Conservation (phyloP, 2,329 filamentous ascomycete species). For the Annulohypoxylon truncatum region DNA sequence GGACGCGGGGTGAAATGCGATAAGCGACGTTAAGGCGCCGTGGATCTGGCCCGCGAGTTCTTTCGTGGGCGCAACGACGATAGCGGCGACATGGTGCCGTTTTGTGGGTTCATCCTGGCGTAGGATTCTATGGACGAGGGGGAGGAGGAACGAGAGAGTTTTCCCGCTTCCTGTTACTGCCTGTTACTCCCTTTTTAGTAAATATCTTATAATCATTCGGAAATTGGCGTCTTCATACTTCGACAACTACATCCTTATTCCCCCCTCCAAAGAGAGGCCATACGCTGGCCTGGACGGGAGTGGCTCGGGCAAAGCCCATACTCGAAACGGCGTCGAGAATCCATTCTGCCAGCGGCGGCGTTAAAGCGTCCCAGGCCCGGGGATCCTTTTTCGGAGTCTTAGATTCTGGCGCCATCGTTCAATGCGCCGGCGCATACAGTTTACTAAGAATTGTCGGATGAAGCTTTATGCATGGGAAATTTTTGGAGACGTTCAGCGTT, state of each 20-base stretch:
- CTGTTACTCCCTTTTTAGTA: constrained; percentile 49
- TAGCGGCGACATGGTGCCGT: constrained; percentile 88
- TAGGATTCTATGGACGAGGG: constrained; percentile 83
- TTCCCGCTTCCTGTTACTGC: constrained; percentile 93
- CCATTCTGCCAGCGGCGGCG: constrained; percentile 81
- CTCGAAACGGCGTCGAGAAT: constrained; percentile 83
- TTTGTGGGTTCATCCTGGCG: constrained; percentile 84
- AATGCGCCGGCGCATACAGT: constrained; percentile 17
- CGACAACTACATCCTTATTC: constrained; percentile 48
- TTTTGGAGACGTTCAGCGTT: constrained; percentile 12
- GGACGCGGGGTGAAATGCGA: constrained; percentile 86
- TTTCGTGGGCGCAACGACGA: constrained; percentile 92
- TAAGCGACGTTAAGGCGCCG: constrained; percentile 78
- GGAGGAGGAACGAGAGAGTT: constrained; percentile 86
- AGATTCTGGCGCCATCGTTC: constrained; percentile 51
- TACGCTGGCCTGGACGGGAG: constrained; percentile 92
- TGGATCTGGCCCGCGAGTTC: constrained; percentile 94
- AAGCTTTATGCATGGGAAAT: constrained; percentile 14
- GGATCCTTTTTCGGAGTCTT: constrained; percentile 58
- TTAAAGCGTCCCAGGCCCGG: constrained; percentile 75
- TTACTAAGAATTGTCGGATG: not conserved
- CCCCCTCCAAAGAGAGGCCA: constrained; percentile 81
- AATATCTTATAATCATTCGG: not conserved
- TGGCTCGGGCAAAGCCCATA: constrained; percentile 90
- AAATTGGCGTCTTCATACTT: constrained; percentile 28